Evolutionary conservation across 352 stramenopile species (phyloP).

Genomic region (Phytophthora rubi): DNA sequence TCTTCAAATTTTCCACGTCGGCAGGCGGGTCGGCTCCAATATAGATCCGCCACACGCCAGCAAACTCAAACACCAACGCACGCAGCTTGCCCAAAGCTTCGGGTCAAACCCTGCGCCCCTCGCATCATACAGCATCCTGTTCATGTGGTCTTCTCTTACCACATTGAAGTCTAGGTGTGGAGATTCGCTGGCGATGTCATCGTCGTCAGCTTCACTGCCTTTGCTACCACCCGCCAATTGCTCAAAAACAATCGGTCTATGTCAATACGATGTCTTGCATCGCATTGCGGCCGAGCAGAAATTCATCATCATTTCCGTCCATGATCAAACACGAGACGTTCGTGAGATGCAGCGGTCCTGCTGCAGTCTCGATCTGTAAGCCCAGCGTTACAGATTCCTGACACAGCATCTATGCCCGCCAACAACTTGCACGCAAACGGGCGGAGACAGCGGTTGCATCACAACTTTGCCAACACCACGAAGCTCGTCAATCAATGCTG

Average conservation of each 20-base stretch:
- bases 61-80: not conserved
- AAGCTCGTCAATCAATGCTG: not conserved
- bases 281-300: not conserved
- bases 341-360: slow-evolving; percentile 1
- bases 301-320: not conserved
- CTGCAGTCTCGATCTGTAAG: not conserved
- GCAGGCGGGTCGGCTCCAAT: not conserved
- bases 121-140: not conserved
- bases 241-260: slow-evolving; percentile 15
- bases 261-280: slow-evolving; percentile 18
- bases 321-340: not conserved
- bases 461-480: not conserved
- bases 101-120: not conserved
- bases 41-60: not conserved
- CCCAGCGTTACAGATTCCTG: not conserved
- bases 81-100: not conserved
- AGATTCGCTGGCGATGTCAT: slow-evolving; percentile 1
- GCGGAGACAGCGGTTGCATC: not conserved
- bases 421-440: slow-evolving; percentile 1
- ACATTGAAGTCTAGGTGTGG: not conserved
- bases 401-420: slow-evolving; percentile 3
- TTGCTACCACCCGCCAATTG: not conserved
- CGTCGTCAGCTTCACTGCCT: not conserved
- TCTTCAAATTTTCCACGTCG: not conserved
- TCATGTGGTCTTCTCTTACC: slow-evolving; percentile 3